Conservation (phyloP, 1,139 yeast genomes). For the Saccharomyces hybrid region DNA sequence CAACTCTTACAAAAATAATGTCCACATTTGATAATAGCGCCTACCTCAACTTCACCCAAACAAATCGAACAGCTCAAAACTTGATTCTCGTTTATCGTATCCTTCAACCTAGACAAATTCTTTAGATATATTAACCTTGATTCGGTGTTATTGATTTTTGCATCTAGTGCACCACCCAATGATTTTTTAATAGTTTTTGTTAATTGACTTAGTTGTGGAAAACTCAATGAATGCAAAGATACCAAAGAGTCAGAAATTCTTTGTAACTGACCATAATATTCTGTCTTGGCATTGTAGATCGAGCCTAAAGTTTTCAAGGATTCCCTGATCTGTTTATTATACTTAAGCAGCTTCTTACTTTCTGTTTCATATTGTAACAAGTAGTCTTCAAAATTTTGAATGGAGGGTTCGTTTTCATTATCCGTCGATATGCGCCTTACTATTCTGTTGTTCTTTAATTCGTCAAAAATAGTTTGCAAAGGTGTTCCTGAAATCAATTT, state of each 20-base stretch:
- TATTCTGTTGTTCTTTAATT: constrained; percentile 23
- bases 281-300: constrained; percentile 69
- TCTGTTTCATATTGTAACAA: constrained; percentile 19
- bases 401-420: neutral
- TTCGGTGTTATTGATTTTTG: constrained; percentile 36
- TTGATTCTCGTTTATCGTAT: constrained; percentile 20
- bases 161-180: neutral
- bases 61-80: constrained; percentile 64
- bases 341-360: constrained; percentile 17
- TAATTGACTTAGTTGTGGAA: constrained; percentile 16
- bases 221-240: constrained; percentile 24
- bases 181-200: constrained; percentile 22
- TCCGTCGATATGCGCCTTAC: constrained; percentile 16
- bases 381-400: constrained; percentile 19
- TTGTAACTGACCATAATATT: constrained; percentile 77
- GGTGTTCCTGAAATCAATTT: constrained; percentile 22
- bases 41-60: constrained; percentile 56
- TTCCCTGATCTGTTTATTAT: constrained; percentile 37
- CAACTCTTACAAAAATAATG: constrained; percentile 82
- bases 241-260: constrained; percentile 71
- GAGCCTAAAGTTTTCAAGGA: constrained; percentile 49
- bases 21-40: constrained; percentile 81
- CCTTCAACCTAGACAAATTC: constrained; percentile 37
- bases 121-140: constrained; percentile 57
- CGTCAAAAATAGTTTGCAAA: constrained; percentile 23